phyloP scores from a whole-genome alignment of 331 rosid genomes.

The Cydonia oblonga region DNA sequence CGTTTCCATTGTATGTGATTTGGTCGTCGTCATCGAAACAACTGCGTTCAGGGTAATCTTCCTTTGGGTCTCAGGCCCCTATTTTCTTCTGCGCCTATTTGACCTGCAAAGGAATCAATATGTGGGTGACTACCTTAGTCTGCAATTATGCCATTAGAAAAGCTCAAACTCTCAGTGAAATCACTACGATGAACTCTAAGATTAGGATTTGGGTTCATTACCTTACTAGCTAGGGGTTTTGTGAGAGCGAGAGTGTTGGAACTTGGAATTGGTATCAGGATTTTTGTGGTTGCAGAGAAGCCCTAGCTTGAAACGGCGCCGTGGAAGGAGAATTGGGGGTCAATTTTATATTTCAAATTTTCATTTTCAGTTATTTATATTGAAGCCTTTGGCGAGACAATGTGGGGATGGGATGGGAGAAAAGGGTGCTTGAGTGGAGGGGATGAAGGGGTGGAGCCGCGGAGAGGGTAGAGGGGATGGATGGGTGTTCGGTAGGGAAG shows the following conservation, averaged over 20 bases:
- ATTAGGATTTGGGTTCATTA: not conserved
- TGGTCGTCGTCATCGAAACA: slow-evolving; percentile 7
- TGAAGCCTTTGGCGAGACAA: not conserved
- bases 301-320: slow-evolving; percentile 17
- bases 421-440: too few relatives aligned
- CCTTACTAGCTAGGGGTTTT: not conserved
- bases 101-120: not conserved
- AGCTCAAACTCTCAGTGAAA: not conserved
- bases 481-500: slow-evolving; percentile 32
- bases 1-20: slow-evolving; percentile 12
- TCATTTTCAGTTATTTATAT: not conserved
- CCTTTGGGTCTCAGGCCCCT: slow-evolving; percentile 12
- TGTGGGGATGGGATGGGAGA: too few relatives aligned
- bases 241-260: not conserved
- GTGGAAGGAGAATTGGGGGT: not conserved
- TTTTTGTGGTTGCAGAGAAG: not conserved
- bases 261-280: not conserved
- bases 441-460: too few relatives aligned
- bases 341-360: not conserved
- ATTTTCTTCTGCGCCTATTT: not conserved
- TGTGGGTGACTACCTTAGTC: not conserved
- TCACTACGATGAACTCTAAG: not conserved
- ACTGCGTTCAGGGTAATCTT: slow-evolving; percentile 7
- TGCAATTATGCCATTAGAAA: not conserved
- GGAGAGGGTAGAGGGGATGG: too few relatives aligned